Base-by-base conservation (phyloP, 805 yeast genomes). In the Candida gorgasii region DNA sequence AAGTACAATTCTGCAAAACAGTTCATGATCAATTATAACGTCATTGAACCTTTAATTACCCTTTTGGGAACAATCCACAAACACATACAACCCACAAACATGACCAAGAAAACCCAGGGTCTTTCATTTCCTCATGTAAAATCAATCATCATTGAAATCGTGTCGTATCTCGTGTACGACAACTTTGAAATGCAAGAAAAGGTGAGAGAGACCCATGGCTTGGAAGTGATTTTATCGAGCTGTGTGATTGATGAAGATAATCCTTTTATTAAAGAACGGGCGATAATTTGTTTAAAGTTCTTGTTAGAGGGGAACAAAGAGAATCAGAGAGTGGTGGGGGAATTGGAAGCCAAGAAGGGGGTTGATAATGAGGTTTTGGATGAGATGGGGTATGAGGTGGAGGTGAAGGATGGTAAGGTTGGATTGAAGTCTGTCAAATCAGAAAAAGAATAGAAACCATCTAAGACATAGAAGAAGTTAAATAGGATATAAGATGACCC, bases 191-290 rank as follows among this genome's bases (percentile, higher is more conserved):
- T 79, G 4, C 97, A 92, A 57, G 92, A 90, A 43, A 58, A 63
- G 32, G 67, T 86, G 26, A 67, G 97, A 36, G 75, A 75, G 20
- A 51, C 69, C 0, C 86, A 84, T 35, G 95, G 89, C 0, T 59
- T 92, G 11, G 87, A 81, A 40, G 62, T 87, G 14, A 72, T 90
- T 0, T 66, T 92, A 17, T 84, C 90, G 6, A 84, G 83, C 48
- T 90, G 97, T 65, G 78, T 85, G 29, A 81, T 93, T 39, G 98
- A 92, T 59, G 83, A 82, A 34, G 80, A 86, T 57, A 95, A 93
- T 59, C 98, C 97, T 0, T 92, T 75, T 52, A 83, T 86, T 43
- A 84, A 88, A 50, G 99, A 92, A 56, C 68, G 92, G 46, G 76
- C 95, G 1, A 86, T 93, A 24, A 64, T 92, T 5, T 88, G 97